A percentile compares a stretch with the other conserved stretches of the same genome.
Evolutionary conservation across 2,329 filamentous ascomycete species (phyloP).

Genomic region (Alternaria sp.): DNA sequence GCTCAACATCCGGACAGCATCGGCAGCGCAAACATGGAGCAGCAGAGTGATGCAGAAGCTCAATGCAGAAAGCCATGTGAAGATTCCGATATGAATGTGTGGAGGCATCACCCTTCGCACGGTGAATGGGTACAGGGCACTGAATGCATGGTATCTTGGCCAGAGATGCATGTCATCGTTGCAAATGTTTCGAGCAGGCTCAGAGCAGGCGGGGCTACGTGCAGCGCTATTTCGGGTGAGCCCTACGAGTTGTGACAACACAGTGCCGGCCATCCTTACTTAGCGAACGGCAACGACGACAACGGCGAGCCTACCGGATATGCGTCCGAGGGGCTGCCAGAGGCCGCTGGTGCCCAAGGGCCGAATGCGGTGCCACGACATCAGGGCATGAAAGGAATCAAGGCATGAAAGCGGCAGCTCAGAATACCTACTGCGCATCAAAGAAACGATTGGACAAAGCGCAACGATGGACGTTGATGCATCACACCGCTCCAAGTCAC

Average conservation of each 20-base stretch:
- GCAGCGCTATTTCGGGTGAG: slow-evolving; percentile 29
- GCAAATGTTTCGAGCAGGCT: slow-evolving; percentile 13
- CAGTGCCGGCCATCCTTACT: slow-evolving; percentile 14
- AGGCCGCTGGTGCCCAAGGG: slow-evolving; percentile 7
- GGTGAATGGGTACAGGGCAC: slow-evolving; percentile 8
- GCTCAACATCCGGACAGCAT: background rate
- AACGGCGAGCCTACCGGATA: background rate
- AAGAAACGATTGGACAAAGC: slow-evolving; percentile 25
- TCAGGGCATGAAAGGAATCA: slow-evolving; percentile 8
- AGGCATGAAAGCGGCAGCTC: slow-evolving; percentile 3
- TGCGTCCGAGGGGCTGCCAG: background rate
- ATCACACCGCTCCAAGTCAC: slow-evolving; percentile 46
- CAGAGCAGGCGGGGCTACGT: slow-evolving; percentile 30
- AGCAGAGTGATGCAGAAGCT: slow-evolving; percentile 15
- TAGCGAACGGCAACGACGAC: slow-evolving; percentile 8
- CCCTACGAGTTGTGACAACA: slow-evolving; percentile 6
- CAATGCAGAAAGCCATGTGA: slow-evolving; percentile 15
- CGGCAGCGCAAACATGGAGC: slow-evolving; percentile 7
- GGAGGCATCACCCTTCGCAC: slow-evolving; percentile 1
- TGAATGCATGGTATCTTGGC: slow-evolving; percentile 2
- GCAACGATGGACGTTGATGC: slow-evolving; percentile 6
- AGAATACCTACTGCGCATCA: background rate
- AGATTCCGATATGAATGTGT: background rate
- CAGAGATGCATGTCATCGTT: slow-evolving; percentile 38
- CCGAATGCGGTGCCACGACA: slow-evolving; percentile 1